A percentile compares a stretch with the other conserved stretches of the same genome.
phyloP scores from a whole-genome alignment of 768 basidiomycete species.

The Psilocybe cubensis region DNA sequence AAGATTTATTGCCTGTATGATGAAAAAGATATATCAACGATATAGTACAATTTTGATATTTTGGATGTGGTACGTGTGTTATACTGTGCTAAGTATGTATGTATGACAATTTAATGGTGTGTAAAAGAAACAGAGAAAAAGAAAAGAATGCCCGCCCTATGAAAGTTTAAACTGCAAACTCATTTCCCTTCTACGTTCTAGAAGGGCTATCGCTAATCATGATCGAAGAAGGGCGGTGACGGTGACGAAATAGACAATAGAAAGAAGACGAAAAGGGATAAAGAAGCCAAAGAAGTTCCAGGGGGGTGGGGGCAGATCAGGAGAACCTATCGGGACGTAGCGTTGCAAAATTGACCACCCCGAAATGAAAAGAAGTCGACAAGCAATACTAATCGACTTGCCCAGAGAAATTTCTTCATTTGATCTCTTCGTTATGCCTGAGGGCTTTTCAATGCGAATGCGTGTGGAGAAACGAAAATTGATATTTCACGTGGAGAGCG shows the following conservation, averaged over 20 bases:
- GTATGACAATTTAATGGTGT: too few species aligned
- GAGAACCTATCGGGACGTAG: neutral
- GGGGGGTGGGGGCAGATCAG: neutral
- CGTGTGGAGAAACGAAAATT: neutral
- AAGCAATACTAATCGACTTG: neutral
- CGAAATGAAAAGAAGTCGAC: neutral
- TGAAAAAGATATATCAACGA: too few species aligned
- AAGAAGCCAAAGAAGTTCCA: neutral
- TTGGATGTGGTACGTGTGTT: too few species aligned
- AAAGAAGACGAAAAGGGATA: neutral
- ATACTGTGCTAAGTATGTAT: neutral
- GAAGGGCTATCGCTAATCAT: conserved; percentile 14
- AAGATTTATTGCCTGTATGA: neutral
- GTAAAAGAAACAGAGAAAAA: too few species aligned
- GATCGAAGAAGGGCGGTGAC: conserved; percentile 7
- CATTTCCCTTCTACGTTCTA: neutral
- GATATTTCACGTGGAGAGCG: conserved; percentile 9
- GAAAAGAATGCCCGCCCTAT: too few species aligned
- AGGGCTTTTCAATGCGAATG: neutral
- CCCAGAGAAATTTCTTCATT: neutral
- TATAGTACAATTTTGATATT: neutral
- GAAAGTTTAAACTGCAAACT: conserved; percentile 2
- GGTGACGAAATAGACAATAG: conserved; percentile 1
- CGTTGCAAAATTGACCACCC: neutral
- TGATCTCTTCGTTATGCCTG: conserved; percentile 1